These are phyloP conservation scores for Crotalaria pallida DNA, from an alignment of 306 rosid genomes.

Conservation along the genomic window DNA sequence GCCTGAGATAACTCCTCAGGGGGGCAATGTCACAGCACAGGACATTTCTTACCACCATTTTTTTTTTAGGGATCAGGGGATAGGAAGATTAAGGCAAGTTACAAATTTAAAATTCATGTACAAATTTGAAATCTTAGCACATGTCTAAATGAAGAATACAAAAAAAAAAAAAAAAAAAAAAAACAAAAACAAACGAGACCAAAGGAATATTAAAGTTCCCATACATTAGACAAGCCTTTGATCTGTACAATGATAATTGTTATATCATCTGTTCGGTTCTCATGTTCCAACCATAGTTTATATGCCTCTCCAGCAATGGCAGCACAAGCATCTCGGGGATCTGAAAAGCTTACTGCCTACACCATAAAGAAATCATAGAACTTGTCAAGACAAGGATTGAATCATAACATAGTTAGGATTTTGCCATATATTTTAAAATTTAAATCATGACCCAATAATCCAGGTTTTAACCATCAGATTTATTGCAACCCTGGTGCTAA, in stretches of 20 bases:
- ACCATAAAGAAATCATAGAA: slow-evolving; percentile 16
- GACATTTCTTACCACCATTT: background rate
- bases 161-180: no score
- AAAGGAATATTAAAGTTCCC: slow-evolving; percentile 27
- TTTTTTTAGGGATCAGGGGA: background rate
- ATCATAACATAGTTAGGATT: background rate
- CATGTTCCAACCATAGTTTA: slow-evolving; percentile 84
- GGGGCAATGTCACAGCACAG: background rate
- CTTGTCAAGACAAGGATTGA: slow-evolving; percentile 14
- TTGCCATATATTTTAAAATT: background rate
- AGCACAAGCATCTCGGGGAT: slow-evolving; percentile 98
- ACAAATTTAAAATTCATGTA: background rate
- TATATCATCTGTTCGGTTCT: slow-evolving; percentile 92
- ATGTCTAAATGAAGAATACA: background rate
- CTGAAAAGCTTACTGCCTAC: slow-evolving; percentile 80
- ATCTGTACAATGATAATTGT: slow-evolving; percentile 85
- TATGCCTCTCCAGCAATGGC: slow-evolving; percentile 96
- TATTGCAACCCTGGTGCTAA: background rate
- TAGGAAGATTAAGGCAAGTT: background rate
- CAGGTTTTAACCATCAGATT: slow-evolving; percentile 15
- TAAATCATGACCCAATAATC: background rate
- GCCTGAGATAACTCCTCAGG: background rate
- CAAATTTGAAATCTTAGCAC: background rate
- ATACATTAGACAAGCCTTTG: slow-evolving; percentile 81
- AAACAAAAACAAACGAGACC: background rate